phyloP scores from a whole-genome alignment of 2,329 filamentous ascomycete genomes.

The Nemania sp. region DNA sequence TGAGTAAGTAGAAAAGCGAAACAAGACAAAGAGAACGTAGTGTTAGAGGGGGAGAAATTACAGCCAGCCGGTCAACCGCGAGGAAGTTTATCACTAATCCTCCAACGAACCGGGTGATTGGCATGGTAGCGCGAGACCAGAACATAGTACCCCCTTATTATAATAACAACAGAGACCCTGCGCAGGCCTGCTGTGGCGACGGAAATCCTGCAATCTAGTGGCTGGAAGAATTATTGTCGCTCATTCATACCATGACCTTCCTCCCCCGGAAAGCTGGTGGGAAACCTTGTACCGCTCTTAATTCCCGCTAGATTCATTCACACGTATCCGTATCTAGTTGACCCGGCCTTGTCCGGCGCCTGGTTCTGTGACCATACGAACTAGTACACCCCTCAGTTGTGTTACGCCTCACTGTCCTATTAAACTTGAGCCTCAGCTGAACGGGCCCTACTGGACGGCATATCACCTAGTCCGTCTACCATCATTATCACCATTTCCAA shows the following conservation, averaged over 20 bases:
- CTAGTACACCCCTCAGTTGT: conserved; percentile 18
- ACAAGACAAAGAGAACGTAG: too few relatives aligned
- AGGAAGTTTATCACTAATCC: conserved; percentile 11
- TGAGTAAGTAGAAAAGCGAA: neutral
- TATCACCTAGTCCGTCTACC: conserved; percentile 12
- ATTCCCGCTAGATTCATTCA: conserved; percentile 17
- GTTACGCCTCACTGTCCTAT: conserved; percentile 20
- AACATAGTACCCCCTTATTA: conserved; percentile 11
- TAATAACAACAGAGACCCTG: conserved; percentile 15
- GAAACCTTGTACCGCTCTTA: conserved; percentile 25
- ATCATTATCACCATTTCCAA: neutral
- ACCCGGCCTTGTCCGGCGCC: neutral
- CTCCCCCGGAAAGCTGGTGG: conserved; percentile 11
- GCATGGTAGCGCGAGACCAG: conserved; percentile 15
- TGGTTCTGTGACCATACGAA: conserved; percentile 12
- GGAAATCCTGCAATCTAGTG: conserved; percentile 35
- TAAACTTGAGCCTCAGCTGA: conserved; percentile 27
- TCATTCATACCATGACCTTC: conserved; percentile 23
- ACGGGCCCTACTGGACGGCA: conserved; percentile 13
- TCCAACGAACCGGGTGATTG: conserved; percentile 12
- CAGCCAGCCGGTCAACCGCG: neutral
- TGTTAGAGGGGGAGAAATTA: too few relatives aligned
- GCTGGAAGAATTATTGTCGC: conserved; percentile 39
- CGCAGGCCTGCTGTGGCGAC: conserved; percentile 23
- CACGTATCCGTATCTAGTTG: neutral